Base-by-base conservation (phyloP, 2,329 filamentous ascomycete species). In the Chaetomiaceae sp. region DNA sequence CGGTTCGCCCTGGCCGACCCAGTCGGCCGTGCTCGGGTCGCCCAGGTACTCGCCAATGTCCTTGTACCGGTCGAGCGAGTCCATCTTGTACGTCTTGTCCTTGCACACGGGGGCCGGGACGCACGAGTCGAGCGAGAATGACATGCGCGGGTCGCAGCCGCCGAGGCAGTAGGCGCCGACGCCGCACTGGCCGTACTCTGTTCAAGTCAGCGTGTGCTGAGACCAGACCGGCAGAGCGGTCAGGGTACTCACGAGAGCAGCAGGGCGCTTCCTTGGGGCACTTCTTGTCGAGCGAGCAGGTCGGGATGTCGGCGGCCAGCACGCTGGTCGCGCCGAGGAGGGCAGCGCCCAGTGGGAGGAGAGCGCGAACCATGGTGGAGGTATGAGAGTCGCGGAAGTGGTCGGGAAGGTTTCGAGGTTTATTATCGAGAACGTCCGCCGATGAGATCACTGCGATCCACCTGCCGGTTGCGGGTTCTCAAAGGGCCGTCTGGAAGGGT, bases 81-180 rank as follows among this genome's bases (percentile, higher is more conserved):
- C 78, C 76, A 96, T 89, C 53, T 79, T 82, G 77, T 89, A 89
- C 47, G 79, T 84, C 65, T 81, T 81, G 69, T 79, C 83, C 75
- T 89, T 68, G 77, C 94, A 99, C 27, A 89, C 80, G 6, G 94
- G 92, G 53, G 80, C 86, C 15, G 94, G 89, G 7, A 89, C 84
- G 71, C 94, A 99, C 2, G 92, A 85, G 61, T 95, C 84, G 63
- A 96, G 79, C 12, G 82, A 82, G 75, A 85, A 88, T 44, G 92
- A 97, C 73, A 85, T 86, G 67, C 84, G 81, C 29, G 91, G 89
- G 68, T 97, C 92, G 75, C 94, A 99, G 59, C 94, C 94, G 64
- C 94, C 94, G 19, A 99, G 82, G 67, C 94, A 99, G 80, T 88
- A 97, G 52, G 91, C 94, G 65, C 94, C 94, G 52, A 91, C 84